phyloP scores from a whole-genome alignment of 768 basidiomycete genomes.

The Termitomyces sp. region DNA sequence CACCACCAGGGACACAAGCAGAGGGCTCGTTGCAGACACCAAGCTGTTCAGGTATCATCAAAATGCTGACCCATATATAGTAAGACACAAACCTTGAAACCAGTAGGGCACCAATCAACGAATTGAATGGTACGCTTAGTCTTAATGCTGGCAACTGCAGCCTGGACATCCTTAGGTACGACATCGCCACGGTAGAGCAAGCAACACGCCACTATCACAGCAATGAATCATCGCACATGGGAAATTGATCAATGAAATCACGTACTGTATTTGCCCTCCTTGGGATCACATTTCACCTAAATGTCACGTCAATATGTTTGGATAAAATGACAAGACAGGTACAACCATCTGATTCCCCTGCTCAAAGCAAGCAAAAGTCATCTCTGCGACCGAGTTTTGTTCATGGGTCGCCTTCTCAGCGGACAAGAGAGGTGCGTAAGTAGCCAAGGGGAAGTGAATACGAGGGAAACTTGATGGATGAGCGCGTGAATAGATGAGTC shows the following conservation, averaged over 20 bases:
- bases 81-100: slow-evolving; percentile 68
- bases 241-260: slow-evolving; percentile 14
- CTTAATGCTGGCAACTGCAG: slow-evolving; percentile 91
- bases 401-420: slow-evolving; percentile 94
- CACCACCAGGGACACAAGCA: slow-evolving; percentile 88
- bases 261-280: slow-evolving; percentile 97
- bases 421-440: slow-evolving; percentile 94
- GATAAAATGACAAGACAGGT: neutral
- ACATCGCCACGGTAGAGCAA: slow-evolving; percentile 94
- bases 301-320: neutral
- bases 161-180: slow-evolving; percentile 93
- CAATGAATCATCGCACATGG: slow-evolving; percentile 12
- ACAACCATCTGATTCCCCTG: slow-evolving; percentile 89
- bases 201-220: slow-evolving; percentile 76
- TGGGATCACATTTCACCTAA: slow-evolving; percentile 80
- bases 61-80: neutral
- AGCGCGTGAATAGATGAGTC: neutral
- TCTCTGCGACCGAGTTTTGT: slow-evolving; percentile 95
- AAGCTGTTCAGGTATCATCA: slow-evolving; percentile 45
- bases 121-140: slow-evolving; percentile 98
- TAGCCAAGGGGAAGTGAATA: slow-evolving; percentile 97
- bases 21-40: slow-evolving; percentile 98
- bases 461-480: slow-evolving; percentile 73
- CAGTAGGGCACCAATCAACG: slow-evolving; percentile 98
- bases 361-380: slow-evolving; percentile 99